Conservation (phyloP, 768 basidiomycete species). For the Trametes cingulata region DNA sequence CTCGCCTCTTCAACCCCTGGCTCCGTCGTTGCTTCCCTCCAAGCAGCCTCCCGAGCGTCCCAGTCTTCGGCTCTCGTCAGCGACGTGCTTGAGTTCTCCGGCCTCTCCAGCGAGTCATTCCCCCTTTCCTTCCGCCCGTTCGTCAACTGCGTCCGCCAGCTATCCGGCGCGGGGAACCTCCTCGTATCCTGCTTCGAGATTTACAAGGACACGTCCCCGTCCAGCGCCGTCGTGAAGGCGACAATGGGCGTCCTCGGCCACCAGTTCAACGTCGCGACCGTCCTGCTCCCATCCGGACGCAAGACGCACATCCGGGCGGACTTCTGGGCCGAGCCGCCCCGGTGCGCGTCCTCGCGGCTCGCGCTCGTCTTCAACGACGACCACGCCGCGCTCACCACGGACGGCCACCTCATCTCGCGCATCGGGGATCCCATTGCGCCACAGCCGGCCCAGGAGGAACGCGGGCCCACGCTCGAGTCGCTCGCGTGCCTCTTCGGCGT, state of each 20-base stretch:
- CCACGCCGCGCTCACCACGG: background rate
- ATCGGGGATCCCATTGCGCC: background rate
- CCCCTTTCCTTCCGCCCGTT: background rate
- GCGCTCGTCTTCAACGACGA: background rate
- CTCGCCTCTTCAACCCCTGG: background rate
- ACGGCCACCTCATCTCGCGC: background rate
- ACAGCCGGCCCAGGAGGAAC: background rate
- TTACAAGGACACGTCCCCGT: background rate
- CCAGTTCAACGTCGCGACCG: slow-evolving; percentile 5
- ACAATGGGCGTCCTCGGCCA: slow-evolving; percentile 1
- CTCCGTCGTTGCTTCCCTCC: background rate
- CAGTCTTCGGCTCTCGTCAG: slow-evolving; percentile 1
- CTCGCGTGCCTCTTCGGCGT: slow-evolving; percentile 3
- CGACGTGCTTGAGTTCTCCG: slow-evolving; percentile 1
- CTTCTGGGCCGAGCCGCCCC: background rate
- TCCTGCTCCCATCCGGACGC: background rate
- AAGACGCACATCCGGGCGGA: background rate
- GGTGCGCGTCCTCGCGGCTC: slow-evolving; percentile 1
- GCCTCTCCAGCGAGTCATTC: background rate
- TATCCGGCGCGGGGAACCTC: background rate
- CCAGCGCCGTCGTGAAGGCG: background rate
- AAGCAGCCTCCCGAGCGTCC: background rate
- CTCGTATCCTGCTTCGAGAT: slow-evolving; percentile 1
- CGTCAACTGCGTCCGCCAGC: background rate
- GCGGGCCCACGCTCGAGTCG: slow-evolving; percentile 2